A percentile compares a stretch with the other conserved stretches of the same genome.
phyloP scores from a whole-genome alignment of 2,329 filamentous ascomycete genomes.

The Arthrobotrys pseudoclavata region DNA sequence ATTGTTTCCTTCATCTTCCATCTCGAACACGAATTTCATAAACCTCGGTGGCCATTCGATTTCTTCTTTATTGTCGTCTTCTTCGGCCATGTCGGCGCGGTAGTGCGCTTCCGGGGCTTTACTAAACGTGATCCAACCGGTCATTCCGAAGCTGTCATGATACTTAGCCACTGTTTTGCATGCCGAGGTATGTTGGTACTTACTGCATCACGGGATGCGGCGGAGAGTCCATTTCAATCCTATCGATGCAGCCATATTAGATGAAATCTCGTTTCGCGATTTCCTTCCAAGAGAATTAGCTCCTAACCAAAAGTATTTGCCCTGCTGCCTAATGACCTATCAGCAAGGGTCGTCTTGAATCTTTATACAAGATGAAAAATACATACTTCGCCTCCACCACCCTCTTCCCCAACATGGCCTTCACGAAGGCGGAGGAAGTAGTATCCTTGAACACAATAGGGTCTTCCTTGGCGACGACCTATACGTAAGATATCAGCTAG shows the following conservation, averaged over 20 bases:
- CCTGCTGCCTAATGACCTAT: conserved; percentile 76
- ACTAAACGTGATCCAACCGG: conserved; percentile 88
- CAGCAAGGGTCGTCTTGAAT: conserved; percentile 62
- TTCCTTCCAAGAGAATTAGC: not conserved
- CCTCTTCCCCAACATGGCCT: conserved; percentile 80
- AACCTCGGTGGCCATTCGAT: conserved; percentile 86
- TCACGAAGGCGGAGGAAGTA: conserved; percentile 79
- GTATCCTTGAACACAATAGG: conserved; percentile 90
- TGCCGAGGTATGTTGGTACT: conserved; percentile 68
- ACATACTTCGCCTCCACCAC: conserved; percentile 68
- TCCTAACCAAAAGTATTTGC: conserved; percentile 91
- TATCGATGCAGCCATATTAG: conserved; percentile 61
- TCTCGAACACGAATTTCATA: conserved; percentile 77
- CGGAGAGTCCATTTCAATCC: conserved; percentile 79
- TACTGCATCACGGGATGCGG: conserved; percentile 93
- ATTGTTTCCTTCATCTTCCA: conserved; percentile 67
- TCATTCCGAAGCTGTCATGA: conserved; percentile 62
- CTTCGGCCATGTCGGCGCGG: conserved; percentile 71
- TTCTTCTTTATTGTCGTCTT: conserved; percentile 35
- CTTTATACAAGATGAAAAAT: not conserved
- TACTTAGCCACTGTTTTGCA: conserved; percentile 34
- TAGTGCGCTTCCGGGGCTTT: conserved; percentile 84
- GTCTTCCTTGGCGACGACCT: conserved; percentile 78
- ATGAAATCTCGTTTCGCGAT: conserved; percentile 55
- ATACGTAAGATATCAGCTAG: not conserved